Evolutionary conservation across 1,139 yeast species (phyloP).

Genomic region (Pichia cactophila): DNA sequence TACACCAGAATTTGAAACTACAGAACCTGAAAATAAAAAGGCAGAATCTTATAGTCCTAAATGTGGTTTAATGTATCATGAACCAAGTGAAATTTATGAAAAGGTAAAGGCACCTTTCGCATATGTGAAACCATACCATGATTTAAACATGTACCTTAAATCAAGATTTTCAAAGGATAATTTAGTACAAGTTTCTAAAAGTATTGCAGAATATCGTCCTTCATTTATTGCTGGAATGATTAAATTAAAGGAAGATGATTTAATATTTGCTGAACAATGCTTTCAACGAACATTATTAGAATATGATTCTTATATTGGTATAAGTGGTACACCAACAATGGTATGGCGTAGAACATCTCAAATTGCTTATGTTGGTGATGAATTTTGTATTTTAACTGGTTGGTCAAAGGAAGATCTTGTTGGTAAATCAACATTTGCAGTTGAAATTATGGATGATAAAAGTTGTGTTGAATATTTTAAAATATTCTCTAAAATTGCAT

Average conservation of each 20-base stretch:
- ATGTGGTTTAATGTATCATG: conserved; percentile 41
- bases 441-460: conserved; percentile 82
- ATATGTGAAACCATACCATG: conserved; percentile 87
- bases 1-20: conserved; percentile 9
- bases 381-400: conserved; percentile 83
- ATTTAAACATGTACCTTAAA: conserved; percentile 65
- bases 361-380: conserved; percentile 88
- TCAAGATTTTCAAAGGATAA: conserved; percentile 55
- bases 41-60: conserved; percentile 1
- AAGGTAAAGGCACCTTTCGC: conserved; percentile 69
- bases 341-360: conserved; percentile 97
- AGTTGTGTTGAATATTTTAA: conserved; percentile 85
- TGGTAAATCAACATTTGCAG: conserved; percentile 63
- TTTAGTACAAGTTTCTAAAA: conserved; percentile 74
- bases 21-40: neutral
- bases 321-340: conserved; percentile 88
- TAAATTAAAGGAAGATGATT: conserved; percentile 79
- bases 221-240: conserved; percentile 89
- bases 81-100: conserved; percentile 77
- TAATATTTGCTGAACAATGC: conserved; percentile 93
- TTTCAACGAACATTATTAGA: conserved; percentile 87
- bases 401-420: conserved; percentile 72
- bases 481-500: conserved; percentile 76
- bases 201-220: conserved; percentile 86
- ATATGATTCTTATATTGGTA: conserved; percentile 74